Evolutionary conservation across 2,329 filamentous ascomycete species (phyloP), one percentile per base, ranked within the genome.

Genomic region (Zalaria obscura): DNA sequence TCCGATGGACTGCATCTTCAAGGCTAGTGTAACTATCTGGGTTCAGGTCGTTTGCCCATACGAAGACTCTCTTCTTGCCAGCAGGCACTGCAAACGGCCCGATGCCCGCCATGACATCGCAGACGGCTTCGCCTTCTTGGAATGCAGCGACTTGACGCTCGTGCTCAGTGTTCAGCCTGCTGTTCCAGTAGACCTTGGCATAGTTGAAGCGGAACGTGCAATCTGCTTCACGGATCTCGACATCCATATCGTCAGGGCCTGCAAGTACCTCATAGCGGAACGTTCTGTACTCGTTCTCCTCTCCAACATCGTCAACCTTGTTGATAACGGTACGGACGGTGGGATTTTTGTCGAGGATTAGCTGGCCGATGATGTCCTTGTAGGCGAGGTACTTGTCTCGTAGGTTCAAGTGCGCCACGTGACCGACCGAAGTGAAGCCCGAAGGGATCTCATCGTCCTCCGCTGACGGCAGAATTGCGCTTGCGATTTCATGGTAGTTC

Each of bases 101-200:
- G 39, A 98, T 88, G 35, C 91, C 91, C 1, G 88, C 89, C 89
- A 96, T 98, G 49, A 95, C 82, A 61, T 98, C 91, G 65, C 82
- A 91, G 1, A 96, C 83, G 3, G 87, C 87, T 55, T 96, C 83
- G 33, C 91, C 88, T 5, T 82, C 77, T 42, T 76, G 66, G 67
- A 96, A 95, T 41, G 80, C 64, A 40, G 72, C 67, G 45, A 89
- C 76, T 10, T 96, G 68, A 3, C 91, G 73, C 48, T 80, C 77
- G 62, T 98, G 91, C 62, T 98, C 91, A 1, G 78, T 83, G 54
- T 93, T 81, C 9, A 98, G 75, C 50, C 89, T 79, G 54, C 79
- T 87, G 64, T 98, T 98, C 89, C 89, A 98, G 69, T 98, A 98
- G 3, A 98, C 91, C 52, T 93, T 93, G 47, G 83, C 76, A 61